Conservation (phyloP, 75 land plant species). For the Pseudotsuga menziesii region DNA sequence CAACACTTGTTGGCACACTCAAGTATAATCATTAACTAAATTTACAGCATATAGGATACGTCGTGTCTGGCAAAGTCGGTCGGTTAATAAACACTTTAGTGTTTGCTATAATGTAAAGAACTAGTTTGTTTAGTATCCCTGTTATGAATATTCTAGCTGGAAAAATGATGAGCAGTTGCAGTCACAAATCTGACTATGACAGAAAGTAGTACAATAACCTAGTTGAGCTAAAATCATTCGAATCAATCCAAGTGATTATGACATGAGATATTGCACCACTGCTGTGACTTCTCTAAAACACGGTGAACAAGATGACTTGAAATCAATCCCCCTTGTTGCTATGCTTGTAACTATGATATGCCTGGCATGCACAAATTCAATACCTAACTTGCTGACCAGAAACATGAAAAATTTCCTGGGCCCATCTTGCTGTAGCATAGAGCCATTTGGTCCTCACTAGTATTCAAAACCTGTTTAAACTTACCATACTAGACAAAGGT, state of each 20-base stretch:
- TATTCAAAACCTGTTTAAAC: neutral
- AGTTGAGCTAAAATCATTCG: neutral
- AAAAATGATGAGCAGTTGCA: neutral
- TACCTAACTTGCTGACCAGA: no score
- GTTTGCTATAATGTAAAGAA: neutral
- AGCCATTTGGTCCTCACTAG: neutral
- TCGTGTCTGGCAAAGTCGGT: no score
- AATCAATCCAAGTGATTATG: neutral
- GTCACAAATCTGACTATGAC: neutral
- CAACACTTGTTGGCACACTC: no score
- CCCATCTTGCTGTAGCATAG: slow-evolving; percentile 9
- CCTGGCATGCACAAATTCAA: neutral
- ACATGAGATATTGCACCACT: no score
- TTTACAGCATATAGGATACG: no score
- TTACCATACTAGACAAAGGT: neutral
- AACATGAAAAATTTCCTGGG: neutral
- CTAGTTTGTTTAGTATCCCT: neutral
- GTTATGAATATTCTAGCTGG: neutral
- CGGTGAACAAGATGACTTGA: neutral
- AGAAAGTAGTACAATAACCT: neutral
- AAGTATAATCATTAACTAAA: no score
- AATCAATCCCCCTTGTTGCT: neutral
- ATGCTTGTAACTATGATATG: no score
- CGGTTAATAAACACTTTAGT: neutral
- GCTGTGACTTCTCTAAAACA: neutral